Percentiles rank a stretch among this genome's conserved stretches.
Evolutionary conservation across 2,329 filamentous ascomycete species (phyloP).

Genomic region (Coleophoma eucalyptorum): DNA sequence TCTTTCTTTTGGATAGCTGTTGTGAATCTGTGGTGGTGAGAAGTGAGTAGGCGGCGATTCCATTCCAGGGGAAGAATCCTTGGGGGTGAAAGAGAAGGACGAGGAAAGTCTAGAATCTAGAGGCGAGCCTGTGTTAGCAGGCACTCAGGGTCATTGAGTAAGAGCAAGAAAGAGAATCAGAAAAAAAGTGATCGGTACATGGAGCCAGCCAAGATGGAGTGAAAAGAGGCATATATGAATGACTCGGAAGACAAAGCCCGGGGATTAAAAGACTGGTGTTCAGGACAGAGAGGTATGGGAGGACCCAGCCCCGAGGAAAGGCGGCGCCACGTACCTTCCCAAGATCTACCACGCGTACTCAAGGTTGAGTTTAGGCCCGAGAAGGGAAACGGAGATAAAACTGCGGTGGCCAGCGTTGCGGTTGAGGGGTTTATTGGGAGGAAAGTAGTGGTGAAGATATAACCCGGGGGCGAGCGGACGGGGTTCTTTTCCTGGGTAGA

Average conservation of each 20-base stretch:
- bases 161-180: background rate
- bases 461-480: background rate
- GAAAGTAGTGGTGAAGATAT: background rate
- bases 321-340: constrained; percentile 10
- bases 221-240: background rate
- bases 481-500: too few species aligned
- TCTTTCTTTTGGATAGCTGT: background rate
- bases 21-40: constrained; percentile 3
- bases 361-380: constrained; percentile 5
- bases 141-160: constrained; percentile 1
- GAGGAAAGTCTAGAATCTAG: constrained; percentile 3
- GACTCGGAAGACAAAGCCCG: background rate
- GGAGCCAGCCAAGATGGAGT: too few species aligned
- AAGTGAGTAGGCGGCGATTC: constrained; percentile 9
- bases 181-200: background rate
- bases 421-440: constrained; percentile 1
- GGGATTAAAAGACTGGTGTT: background rate
- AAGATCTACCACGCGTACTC: constrained; percentile 7
- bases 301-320: background rate
- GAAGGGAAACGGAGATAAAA: constrained; percentile 12
- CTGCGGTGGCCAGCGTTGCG: constrained; percentile 18
- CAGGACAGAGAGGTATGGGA: background rate
- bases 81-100: constrained; percentile 1
- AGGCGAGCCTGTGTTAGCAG: constrained; percentile 7
- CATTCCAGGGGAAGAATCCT: constrained; percentile 8